These are phyloP conservation scores for Balakata baccata DNA, from an alignment of 345 rosid genomes.

Conservation along the genomic window DNA sequence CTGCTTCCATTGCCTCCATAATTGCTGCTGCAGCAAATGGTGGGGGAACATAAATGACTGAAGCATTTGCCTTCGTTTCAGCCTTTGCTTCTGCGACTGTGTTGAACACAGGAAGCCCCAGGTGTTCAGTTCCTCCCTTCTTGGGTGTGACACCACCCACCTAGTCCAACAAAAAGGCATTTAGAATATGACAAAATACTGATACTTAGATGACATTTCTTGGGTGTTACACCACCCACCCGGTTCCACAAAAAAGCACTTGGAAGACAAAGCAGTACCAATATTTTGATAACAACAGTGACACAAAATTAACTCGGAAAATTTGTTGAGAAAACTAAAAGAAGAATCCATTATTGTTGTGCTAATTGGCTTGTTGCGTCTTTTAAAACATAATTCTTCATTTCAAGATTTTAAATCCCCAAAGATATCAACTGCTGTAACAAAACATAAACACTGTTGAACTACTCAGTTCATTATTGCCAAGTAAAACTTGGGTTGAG, in stretches of 20 bases:
- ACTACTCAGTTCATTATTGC: no score
- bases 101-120: conserved; percentile 92
- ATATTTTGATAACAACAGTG: neutral
- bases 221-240: no score
- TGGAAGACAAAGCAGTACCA: neutral
- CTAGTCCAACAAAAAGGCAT: conserved; percentile 27
- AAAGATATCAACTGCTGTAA: neutral
- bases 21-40: conserved; percentile 97
- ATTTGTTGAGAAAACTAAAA: neutral
- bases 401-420: neutral
- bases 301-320: neutral
- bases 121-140: conserved; percentile 96
- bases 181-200: neutral
- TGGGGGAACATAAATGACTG: conserved; percentile 91
- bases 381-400: neutral
- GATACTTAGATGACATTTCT: neutral
- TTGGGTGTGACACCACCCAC: conserved; percentile 98
- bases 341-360: neutral
- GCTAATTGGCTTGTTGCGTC: neutral
- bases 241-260: neutral
- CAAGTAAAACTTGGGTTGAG: no score
- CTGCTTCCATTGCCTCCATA: conserved; percentile 92
- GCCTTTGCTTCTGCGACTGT: conserved; percentile 95
- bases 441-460: neutral
- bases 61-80: conserved; percentile 91